Base-by-base conservation (phyloP, 495 filamentous ascomycete species). In the Penicillium verhagenii region DNA sequence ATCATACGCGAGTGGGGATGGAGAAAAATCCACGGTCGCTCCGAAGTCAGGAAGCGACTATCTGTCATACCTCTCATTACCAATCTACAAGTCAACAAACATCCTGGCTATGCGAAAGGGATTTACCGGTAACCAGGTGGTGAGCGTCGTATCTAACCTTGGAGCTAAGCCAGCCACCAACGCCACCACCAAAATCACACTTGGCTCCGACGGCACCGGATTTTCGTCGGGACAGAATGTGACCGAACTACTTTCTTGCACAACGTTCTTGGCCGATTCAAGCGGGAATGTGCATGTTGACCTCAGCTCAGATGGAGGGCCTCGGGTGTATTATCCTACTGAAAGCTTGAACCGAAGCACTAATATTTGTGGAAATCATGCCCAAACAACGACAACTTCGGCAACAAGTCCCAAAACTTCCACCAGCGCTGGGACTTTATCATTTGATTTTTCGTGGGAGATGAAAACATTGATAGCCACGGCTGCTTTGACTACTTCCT, bases 121-220 rank as follows among this genome's bases (percentile, higher is more conserved):
- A 43, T 61, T 48, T 39, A 35, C 54, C 11, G 59, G 59, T 47
- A 58, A 61, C 33, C 59, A 61, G 45, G 59, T 61, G 45, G 51
- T 61, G 18, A 58, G 42, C n/a, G 59, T 61, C 2, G 43, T 61
- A n/a, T 61, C 59, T 19, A 60, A 57, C 44, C 54, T 60, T 11
- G 58, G 58, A 35, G 55, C 58, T 11, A 47, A 53, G 24, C 53
- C 53, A 46, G 43, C 47, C 53, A 29, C 31, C 7, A 51, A 60
- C 21, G 45, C 46, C 29, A 50, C 44, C 44, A 54, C 50, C 11
- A 23, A 37, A 31, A 26, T 58, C 56, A 54, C 50, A 19, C 56
- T 58, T 50, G 23, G 46, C 26, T 45, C 56, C 21, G 45, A 54
- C 46, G 56, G 57, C 33, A 59, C 57, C 5, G 57, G 57, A 18